Conservation (phyloP, 306 rosid species). For the Sophora flavescens region DNA sequence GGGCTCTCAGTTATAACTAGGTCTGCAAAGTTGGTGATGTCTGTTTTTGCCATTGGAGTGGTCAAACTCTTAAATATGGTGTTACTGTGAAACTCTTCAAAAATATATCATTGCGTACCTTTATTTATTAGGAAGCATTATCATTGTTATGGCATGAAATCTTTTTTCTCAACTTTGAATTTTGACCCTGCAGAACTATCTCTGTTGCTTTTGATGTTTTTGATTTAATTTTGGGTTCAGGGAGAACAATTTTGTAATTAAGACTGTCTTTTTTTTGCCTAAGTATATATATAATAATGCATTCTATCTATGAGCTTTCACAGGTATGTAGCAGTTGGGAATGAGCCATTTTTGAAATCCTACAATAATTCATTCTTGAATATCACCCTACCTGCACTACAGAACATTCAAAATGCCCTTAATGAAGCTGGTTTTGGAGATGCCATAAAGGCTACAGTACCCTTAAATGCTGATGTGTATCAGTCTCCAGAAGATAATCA, state of each 20-base stretch:
- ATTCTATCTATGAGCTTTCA: constrained; percentile 39
- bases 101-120: not conserved
- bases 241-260: constrained; percentile 1
- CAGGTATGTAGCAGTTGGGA: constrained; percentile 98
- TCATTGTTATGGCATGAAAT: not conserved
- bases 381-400: constrained; percentile 84
- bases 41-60: constrained; percentile 26
- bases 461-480: constrained; percentile 94
- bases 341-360: constrained; percentile 91
- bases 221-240: not conserved
- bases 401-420: constrained; percentile 94
- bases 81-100: constrained; percentile 8
- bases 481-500: constrained; percentile 67
- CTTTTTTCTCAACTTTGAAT: not conserved
- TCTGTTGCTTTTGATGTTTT: not conserved
- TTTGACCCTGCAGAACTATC: not conserved
- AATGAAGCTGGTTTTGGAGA: constrained; percentile 86
- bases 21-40: not conserved
- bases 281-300: not conserved
- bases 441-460: constrained; percentile 86
- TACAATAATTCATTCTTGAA: constrained; percentile 91
- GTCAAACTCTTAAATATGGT: not conserved
- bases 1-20: not conserved
- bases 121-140: constrained; percentile 15
- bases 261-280: not conserved